Conservation (phyloP, 176 grass and related monocot genomes). For the Oryza meyeriana region DNA sequence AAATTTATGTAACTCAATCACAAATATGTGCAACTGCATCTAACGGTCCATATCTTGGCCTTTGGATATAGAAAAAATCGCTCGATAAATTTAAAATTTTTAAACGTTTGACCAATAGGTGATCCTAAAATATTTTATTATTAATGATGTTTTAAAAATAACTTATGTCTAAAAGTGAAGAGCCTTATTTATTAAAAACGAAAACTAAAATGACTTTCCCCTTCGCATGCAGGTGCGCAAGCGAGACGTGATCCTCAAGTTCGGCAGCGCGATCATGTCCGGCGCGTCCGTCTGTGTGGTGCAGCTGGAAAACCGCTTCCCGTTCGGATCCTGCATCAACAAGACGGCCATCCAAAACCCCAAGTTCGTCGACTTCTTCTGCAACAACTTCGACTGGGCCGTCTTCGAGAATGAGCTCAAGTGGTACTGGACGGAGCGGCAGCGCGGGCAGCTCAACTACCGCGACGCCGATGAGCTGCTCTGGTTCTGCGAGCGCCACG, state of each 20-base stretch:
- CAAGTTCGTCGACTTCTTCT: slow-evolving; percentile 17
- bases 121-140: too few species aligned
- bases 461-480: slow-evolving; percentile 20
- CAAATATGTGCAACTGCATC: too few species aligned
- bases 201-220: too few species aligned
- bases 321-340: slow-evolving; percentile 24
- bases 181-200: too few species aligned
- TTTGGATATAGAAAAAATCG: too few species aligned
- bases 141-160: too few species aligned
- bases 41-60: too few species aligned
- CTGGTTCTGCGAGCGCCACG: slow-evolving; percentile 24
- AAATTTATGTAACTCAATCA: too few species aligned
- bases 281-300: slow-evolving; percentile 3
- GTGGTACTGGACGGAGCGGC: slow-evolving; percentile 44
- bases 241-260: slow-evolving; percentile 39
- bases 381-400: slow-evolving; percentile 59
- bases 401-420: slow-evolving; percentile 86
- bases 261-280: background rate
- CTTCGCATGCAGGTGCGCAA: slow-evolving; percentile 63
- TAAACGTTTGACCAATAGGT: too few species aligned
- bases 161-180: too few species aligned
- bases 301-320: slow-evolving; percentile 18
- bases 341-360: background rate
- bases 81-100: too few species aligned
- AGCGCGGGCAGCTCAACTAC: slow-evolving; percentile 11